Evolutionary conservation across 768 basidiomycete genomes (phyloP), one percentile per base, ranked within the genome.

Genomic region (Hericium rajendrae): DNA sequence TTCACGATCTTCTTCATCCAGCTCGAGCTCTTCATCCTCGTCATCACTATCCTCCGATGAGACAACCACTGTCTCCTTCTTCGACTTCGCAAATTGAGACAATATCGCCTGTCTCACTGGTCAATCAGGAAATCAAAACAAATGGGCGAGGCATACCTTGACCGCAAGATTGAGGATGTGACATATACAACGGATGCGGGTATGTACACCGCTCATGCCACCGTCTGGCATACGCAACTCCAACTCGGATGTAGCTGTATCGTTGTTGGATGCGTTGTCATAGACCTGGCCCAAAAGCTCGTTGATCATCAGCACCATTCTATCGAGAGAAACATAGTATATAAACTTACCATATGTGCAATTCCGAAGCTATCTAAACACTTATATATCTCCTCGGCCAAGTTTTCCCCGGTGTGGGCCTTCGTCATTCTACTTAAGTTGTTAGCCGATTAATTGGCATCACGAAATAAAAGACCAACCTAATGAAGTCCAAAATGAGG

Each of bases 91-190:
- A 51, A 66, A 66, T 28, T 48, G 58, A 2, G 60, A 63, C 20
- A 69, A 51, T 24, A 68, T 63, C 15, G 66, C 67, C 67, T 69
- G 48, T 3, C 41, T 15, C 22, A n/a, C 24, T 26, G 38, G 53
- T 28, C 48, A 24, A 12, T 18, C 24, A 28, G 9, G 10, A 8
- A 24, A 15, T 18, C 11, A 10, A 12, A 39, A 10, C 13, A 46
- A 15, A 3, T 8, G 24, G 38, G 41, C 15, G 43, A 11, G n/a
- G 32, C 37, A 6, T 18, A 53, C 59, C 8, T 51, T 58, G 13
- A 8, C 11, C 51, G 6, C 48, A 58, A 49, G 10, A 60, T 52
- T 59, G 57, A 53, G 22, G 43, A 49, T 20, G 18, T 48, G 40
- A 22, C 18, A 11, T 8, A 37, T 2, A 46, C 22, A 32, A 28